These are phyloP conservation scores for Phytophthora megakarya DNA, from an alignment of 352 stramenopile genomes.

Conservation along the genomic window DNA sequence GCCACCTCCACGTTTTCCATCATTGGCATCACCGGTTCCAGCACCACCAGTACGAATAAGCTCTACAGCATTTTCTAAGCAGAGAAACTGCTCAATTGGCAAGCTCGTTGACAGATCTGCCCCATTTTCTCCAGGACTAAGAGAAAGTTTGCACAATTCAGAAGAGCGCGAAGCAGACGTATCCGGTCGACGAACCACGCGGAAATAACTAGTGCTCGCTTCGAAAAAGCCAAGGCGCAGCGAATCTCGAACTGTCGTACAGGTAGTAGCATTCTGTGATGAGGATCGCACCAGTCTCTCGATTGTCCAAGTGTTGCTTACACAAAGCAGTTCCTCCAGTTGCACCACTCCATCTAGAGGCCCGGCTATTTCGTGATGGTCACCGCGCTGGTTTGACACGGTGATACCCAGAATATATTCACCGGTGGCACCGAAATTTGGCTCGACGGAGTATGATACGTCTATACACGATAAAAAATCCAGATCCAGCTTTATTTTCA, in stretches of 20 bases:
- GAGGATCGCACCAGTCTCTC: constrained; percentile 44
- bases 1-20: constrained; percentile 52
- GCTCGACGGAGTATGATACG: constrained; percentile 69
- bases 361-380: constrained; percentile 27
- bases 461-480: constrained; percentile 63
- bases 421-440: constrained; percentile 60
- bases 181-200: constrained; percentile 40
- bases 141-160: constrained; percentile 26
- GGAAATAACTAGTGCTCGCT: constrained; percentile 81
- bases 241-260: constrained; percentile 37
- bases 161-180: not conserved
- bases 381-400: constrained; percentile 58
- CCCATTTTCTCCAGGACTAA: constrained; percentile 15
- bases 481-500: constrained; percentile 67
- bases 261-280: not conserved
- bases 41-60: constrained; percentile 40
- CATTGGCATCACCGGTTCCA: constrained; percentile 30
- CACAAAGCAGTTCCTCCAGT: constrained; percentile 59
- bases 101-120: constrained; percentile 34
- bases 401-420: constrained; percentile 83
- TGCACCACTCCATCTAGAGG: constrained; percentile 41
- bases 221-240: constrained; percentile 65
- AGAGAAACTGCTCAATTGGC: constrained; percentile 75
- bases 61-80: constrained; percentile 67
- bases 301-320: constrained; percentile 70